phyloP scores from a whole-genome alignment of 345 rosid species.

The Salix caprea region DNA sequence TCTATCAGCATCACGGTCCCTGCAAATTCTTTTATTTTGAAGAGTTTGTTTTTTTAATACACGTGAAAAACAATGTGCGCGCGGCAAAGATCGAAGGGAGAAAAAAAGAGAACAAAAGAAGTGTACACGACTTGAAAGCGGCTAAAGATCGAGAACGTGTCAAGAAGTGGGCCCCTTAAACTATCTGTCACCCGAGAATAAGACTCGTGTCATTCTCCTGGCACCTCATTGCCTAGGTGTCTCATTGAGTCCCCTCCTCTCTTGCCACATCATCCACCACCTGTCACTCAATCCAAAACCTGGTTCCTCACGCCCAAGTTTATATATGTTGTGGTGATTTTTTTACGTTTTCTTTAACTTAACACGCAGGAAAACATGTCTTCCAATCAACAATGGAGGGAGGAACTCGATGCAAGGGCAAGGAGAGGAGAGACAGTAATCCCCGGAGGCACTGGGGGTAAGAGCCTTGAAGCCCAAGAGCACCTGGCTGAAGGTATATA shows the following conservation, averaged over 20 bases:
- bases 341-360: neutral
- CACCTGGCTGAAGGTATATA: slow-evolving; percentile 71
- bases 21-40: no score
- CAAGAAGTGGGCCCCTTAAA: no score
- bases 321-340: neutral
- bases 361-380: slow-evolving; percentile 24
- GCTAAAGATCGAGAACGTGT: no score
- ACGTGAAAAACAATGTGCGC: no score
- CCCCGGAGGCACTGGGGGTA: slow-evolving; percentile 86
- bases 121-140: no score
- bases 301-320: neutral
- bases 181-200: neutral
- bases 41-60: no score
- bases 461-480: slow-evolving; percentile 84
- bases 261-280: slow-evolving; percentile 6
- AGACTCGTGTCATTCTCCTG: slow-evolving; percentile 2
- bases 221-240: neutral
- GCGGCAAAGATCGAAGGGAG: no score
- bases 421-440: slow-evolving; percentile 70
- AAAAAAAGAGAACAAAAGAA: no score
- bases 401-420: slow-evolving; percentile 63
- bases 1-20: no score
- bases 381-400: slow-evolving; percentile 39
- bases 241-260: neutral
- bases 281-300: neutral